Evolutionary conservation across 2,329 filamentous ascomycete genomes (phyloP).

Genomic region (Ascochyta clinopodiicola): DNA sequence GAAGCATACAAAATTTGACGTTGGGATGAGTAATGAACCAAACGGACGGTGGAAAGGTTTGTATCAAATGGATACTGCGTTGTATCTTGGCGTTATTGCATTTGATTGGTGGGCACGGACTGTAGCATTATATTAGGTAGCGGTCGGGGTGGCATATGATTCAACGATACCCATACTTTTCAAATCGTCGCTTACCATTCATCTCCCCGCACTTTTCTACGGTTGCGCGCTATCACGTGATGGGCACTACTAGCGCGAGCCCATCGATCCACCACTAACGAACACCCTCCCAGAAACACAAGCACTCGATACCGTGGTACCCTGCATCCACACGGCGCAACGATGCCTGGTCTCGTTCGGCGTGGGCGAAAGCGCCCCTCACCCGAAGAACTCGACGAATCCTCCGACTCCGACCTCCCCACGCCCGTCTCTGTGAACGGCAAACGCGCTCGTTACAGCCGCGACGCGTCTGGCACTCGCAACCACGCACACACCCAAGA

Average conservation of each 20-base stretch:
- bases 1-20: conserved; percentile 23
- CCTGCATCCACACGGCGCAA: conserved; percentile 4
- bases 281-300: background rate
- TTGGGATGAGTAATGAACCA: conserved; percentile 20
- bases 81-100: conserved; percentile 11
- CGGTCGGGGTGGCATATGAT: background rate
- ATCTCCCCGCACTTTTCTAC: background rate
- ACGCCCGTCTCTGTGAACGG: conserved; percentile 30
- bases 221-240: conserved; percentile 27
- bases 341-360: conserved; percentile 38
- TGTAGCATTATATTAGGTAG: conserved; percentile 15
- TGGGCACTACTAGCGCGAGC: background rate
- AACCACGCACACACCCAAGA: conserved; percentile 23
- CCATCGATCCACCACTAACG: background rate
- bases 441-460: conserved; percentile 42
- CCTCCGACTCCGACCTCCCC: conserved; percentile 26
- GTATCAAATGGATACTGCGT: background rate
- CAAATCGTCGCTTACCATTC: background rate
- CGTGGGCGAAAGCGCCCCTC: conserved; percentile 34
- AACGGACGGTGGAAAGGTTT: background rate
- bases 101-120: background rate
- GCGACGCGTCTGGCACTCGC: conserved; percentile 36
- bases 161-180: conserved; percentile 1
- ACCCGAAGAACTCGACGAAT: conserved; percentile 25
- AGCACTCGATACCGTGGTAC: background rate